A percentile compares a stretch with the other conserved stretches of the same genome.
Evolutionary conservation across 257 asterid genomes (phyloP).

Genomic region (Petrea volubilis): DNA sequence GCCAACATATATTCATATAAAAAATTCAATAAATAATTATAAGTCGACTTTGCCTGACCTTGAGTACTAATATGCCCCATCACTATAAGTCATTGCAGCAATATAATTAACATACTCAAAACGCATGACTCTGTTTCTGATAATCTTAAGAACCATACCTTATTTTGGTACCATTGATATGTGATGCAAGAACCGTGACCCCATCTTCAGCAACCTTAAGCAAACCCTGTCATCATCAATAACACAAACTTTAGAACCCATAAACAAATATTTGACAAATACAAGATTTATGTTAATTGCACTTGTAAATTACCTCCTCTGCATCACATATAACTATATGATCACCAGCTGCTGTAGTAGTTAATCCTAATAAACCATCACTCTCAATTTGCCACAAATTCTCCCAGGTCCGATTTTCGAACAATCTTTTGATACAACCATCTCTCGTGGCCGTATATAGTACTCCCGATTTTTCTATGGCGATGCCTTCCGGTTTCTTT

Average conservation of each 20-base stretch:
- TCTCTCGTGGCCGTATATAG: constrained; percentile 66
- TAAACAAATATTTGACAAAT: neutral
- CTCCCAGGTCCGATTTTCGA: constrained; percentile 63
- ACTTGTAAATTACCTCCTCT: constrained; percentile 35
- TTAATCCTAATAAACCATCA: neutral
- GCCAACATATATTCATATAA: no score
- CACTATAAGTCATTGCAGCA: no score
- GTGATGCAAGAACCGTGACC: constrained; percentile 49
- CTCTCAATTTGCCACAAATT: constrained; percentile 36
- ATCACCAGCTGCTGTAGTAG: constrained; percentile 46
- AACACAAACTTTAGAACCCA: neutral
- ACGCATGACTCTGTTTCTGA: neutral
- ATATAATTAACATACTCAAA: no score
- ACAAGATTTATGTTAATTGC: neutral
- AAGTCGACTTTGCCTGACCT: neutral
- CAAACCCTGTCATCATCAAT: constrained; percentile 50
- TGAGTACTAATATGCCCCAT: no score
- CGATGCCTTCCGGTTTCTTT: constrained; percentile 55
- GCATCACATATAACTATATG: constrained; percentile 55
- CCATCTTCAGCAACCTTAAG: constrained; percentile 62
- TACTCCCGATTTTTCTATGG: constrained; percentile 46
- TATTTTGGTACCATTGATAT: constrained; percentile 48
- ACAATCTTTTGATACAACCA: constrained; percentile 61
- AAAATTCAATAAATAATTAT: no score
- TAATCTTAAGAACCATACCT: constrained; percentile 35